Percentiles rank a stretch among this genome's conserved stretches.
These are phyloP conservation scores for Zygosaccharomyces pseudorouxii DNA, from an alignment of 805 yeast genomes.

Conservation along the genomic window DNA sequence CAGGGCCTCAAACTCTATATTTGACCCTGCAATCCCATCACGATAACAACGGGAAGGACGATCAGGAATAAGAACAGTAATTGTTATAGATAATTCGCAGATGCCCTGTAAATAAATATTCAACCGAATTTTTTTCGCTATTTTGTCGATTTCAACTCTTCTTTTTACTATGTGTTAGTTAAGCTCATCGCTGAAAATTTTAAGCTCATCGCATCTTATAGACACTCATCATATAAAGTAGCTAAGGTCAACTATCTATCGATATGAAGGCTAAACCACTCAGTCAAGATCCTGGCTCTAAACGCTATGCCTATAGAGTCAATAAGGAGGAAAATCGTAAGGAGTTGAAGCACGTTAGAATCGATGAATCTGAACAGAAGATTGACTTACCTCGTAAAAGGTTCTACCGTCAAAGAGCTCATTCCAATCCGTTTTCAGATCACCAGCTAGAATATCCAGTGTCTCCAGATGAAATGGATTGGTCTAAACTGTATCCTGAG, in stretches of 20 bases:
- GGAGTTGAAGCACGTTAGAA: slow-evolving; percentile 44
- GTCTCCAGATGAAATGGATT: slow-evolving; percentile 79
- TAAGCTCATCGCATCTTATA: slow-evolving; percentile 10
- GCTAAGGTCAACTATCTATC: neutral
- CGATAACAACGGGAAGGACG: slow-evolving; percentile 38
- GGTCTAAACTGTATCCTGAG: slow-evolving; percentile 73
- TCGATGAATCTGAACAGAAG: slow-evolving; percentile 35
- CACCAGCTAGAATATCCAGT: slow-evolving; percentile 86
- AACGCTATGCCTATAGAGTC: slow-evolving; percentile 39
- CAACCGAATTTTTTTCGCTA: neutral
- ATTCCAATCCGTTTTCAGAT: slow-evolving; percentile 95
- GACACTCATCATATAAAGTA: neutral
- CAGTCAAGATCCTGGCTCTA: slow-evolving; percentile 28
- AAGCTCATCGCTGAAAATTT: slow-evolving; percentile 8
- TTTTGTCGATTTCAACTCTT: neutral
- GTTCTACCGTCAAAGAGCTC: slow-evolving; percentile 94
- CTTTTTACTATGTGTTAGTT: neutral
- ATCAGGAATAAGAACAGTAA: slow-evolving; percentile 8
- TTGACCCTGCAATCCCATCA: slow-evolving; percentile 66
- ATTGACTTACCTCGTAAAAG: slow-evolving; percentile 72
- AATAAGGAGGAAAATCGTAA: slow-evolving; percentile 48
- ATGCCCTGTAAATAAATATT: slow-evolving; percentile 10
- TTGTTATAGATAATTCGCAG: slow-evolving; percentile 5
- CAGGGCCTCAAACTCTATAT: slow-evolving; percentile 62
- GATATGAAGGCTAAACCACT: slow-evolving; percentile 26